phyloP scores from a whole-genome alignment of 257 asterid species.

The Solanum habrochaites region DNA sequence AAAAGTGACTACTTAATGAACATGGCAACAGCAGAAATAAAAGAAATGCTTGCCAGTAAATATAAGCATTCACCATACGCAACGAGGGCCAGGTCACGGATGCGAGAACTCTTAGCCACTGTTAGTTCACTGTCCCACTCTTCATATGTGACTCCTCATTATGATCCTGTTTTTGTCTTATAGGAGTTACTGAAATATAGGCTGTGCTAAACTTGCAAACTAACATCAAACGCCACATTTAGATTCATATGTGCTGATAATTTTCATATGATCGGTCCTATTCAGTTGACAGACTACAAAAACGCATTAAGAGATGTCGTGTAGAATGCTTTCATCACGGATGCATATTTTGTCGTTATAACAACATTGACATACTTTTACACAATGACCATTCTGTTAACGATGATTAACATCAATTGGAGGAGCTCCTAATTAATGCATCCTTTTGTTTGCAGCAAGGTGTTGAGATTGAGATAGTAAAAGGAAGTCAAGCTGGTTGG shows the following conservation, averaged over 20 bases:
- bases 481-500: constrained; percentile 91
- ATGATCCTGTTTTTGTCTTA: background rate
- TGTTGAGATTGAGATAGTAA: constrained; percentile 33
- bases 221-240: background rate
- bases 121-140: constrained; percentile 22
- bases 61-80: constrained; percentile 60
- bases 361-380: background rate
- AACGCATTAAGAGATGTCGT: background rate
- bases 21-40: constrained; percentile 71
- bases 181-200: background rate
- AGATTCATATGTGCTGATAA: background rate
- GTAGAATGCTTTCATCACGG: background rate
- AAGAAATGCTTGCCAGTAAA: constrained; percentile 47
- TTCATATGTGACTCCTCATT: background rate
- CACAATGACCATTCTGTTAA: background rate
- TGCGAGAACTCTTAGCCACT: constrained; percentile 30
- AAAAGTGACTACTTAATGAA: constrained; percentile 55
- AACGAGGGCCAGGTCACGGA: constrained; percentile 27
- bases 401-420: background rate
- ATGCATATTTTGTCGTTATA: background rate
- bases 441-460: constrained; percentile 45
- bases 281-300: background rate
- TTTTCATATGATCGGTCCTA: background rate
- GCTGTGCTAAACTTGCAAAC: background rate
- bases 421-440: background rate